Evolutionary conservation across 345 rosid genomes (phyloP).

Genomic region (Arabis hirsuta): DNA sequence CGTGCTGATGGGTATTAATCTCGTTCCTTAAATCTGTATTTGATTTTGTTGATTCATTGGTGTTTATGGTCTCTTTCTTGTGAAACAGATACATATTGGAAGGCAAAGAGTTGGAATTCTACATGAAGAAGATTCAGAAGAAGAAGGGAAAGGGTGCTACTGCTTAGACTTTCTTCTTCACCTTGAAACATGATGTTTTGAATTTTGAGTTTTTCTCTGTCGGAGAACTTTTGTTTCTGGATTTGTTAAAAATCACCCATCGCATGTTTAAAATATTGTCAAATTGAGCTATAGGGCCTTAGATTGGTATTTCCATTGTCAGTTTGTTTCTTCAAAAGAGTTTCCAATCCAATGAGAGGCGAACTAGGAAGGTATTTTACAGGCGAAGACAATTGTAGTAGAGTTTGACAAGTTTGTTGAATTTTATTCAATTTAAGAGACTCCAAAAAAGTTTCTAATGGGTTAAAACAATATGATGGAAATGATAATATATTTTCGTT

Average conservation of each 20-base stretch:
- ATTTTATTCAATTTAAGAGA: too few relatives aligned
- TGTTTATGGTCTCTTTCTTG: background rate
- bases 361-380: too few relatives aligned
- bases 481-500: too few relatives aligned
- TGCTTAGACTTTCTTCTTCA: conserved; percentile 45
- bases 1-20: conserved; percentile 71
- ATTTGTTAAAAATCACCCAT: background rate
- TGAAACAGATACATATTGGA: conserved; percentile 64
- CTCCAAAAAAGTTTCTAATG: too few relatives aligned
- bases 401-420: too few relatives aligned
- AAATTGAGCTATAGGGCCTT: too few relatives aligned
- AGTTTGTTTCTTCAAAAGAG: too few relatives aligned
- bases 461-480: too few relatives aligned
- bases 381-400: too few relatives aligned
- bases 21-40: background rate
- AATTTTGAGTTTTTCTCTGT: conserved; percentile 22
- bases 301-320: too few relatives aligned
- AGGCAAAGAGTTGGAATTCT: conserved; percentile 76
- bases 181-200: conserved; percentile 38
- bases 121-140: conserved; percentile 82
- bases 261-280: too few relatives aligned
- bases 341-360: too few relatives aligned
- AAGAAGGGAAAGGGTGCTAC: conserved; percentile 88
- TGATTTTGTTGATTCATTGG: background rate
- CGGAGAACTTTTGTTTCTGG: conserved; percentile 33